Base-by-base conservation (phyloP, 2,329 filamentous ascomycete species). In the Colletotrichum falcatum region DNA sequence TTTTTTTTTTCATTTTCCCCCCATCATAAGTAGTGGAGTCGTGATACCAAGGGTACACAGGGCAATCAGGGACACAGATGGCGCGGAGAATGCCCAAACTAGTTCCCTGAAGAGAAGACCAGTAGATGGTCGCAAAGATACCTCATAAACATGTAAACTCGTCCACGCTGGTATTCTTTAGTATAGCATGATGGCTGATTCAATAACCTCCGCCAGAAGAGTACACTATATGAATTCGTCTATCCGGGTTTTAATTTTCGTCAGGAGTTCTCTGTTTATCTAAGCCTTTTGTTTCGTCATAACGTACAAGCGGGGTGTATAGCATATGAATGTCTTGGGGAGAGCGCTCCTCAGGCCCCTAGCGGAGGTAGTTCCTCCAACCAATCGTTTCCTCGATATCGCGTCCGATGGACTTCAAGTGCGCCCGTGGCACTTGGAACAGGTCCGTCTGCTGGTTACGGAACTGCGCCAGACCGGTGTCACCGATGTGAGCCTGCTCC, bases 401-500 rank as follows among this genome's bases (percentile, higher is more conserved):
- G 44, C 68, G 68, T 14, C 68, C 68, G 5, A 68, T 26, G 2
- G 5, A 14, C 16, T 20, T 30, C 44, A 70, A 11, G 12, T 7
- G 2, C 12, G 3, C 3, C 28, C 67, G 56, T 20, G 37, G 4
- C 7, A 26, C 18, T 9, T n/a, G 7, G 11, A 26, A 56, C 26
- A 16, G 16, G 11, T 53, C 23, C 14, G 30, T 44, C 18, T 42
- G 20, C 39, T 11, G 11, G 4, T 35, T 16, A 26, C 54, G 58
- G 59, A 79, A 80, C 60, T 77, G 75, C 20, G 73, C 75, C 44
- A 82, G 74, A 2, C 81, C 81, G n/a, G 78, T 81, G 28, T 77
- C 73, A 26, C 79, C 79, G 9, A 79, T 74, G 28, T 76, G 65
- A 35, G 55, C 72, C 37, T 71, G 30, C 18, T 51, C 42, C 16